A percentile compares a stretch with the other conserved stretches of the same genome.
Evolutionary conservation across 2,329 filamentous ascomycete species (phyloP).

Genomic region (Trichophyton benhamiae): DNA sequence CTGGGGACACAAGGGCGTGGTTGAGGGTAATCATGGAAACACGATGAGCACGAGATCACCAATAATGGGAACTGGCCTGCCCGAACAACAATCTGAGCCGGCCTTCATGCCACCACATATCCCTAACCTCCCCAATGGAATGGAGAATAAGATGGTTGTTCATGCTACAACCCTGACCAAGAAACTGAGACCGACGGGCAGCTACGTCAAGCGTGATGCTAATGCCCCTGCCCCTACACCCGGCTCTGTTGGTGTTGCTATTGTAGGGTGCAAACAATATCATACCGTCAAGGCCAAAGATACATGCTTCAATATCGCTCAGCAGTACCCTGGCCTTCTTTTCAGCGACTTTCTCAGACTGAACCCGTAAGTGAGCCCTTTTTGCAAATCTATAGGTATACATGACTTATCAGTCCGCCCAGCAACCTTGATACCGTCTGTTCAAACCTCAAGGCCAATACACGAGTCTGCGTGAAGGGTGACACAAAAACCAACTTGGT

Average conservation of each 20-base stretch:
- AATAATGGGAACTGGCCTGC: background rate
- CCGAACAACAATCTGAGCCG: background rate
- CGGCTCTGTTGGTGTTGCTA: background rate
- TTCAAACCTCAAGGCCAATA: background rate
- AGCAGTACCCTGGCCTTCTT: background rate
- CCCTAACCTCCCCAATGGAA: background rate
- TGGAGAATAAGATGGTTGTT: background rate
- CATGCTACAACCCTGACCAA: background rate
- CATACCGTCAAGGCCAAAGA: background rate
- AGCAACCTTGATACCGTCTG: background rate
- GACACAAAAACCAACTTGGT: background rate
- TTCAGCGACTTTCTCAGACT: background rate
- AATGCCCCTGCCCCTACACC: background rate
- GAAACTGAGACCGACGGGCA: background rate
- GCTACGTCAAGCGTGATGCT: background rate
- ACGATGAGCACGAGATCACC: too few relatives aligned
- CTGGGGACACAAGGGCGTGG: too few relatives aligned
- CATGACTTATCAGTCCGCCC: background rate
- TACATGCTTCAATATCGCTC: background rate
- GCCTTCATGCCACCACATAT: background rate
- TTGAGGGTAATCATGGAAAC: too few relatives aligned
- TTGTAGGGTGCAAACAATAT: background rate
- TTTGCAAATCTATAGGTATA: background rate
- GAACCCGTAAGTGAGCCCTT: background rate
- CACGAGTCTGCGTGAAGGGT: background rate